Percentiles rank a stretch among this genome's conserved stretches.
These are phyloP conservation scores for Penicillium verhagenii DNA, from an alignment of 495 filamentous ascomycete genomes.

Conservation along the genomic window DNA sequence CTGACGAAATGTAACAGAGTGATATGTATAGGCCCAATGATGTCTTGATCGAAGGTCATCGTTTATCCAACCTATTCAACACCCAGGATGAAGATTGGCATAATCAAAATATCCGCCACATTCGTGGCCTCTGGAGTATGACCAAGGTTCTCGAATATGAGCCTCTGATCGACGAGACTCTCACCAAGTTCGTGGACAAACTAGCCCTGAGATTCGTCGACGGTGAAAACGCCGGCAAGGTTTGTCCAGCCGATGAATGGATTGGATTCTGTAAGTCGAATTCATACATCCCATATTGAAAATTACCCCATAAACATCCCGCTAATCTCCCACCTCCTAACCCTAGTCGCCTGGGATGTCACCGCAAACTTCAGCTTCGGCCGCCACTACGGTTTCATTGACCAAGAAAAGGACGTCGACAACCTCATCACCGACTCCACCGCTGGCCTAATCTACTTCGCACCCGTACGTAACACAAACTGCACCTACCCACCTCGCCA, in stretches of 20 bases:
- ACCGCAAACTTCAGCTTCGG: slow-evolving; percentile 42
- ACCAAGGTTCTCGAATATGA: slow-evolving; percentile 33
- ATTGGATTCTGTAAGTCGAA: slow-evolving; percentile 36
- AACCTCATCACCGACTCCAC: slow-evolving; percentile 26
- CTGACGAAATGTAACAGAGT: slow-evolving; percentile 14
- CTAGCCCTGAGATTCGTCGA: slow-evolving; percentile 20
- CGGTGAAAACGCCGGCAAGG: slow-evolving; percentile 16
- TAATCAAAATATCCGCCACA: slow-evolving; percentile 20
- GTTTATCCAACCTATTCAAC: slow-evolving; percentile 37
- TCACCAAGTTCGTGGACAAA: slow-evolving; percentile 23
- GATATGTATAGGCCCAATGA: slow-evolving; percentile 28
- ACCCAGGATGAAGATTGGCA: slow-evolving; percentile 45
- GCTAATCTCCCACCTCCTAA: neutral
- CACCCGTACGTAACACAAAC: slow-evolving; percentile 10
- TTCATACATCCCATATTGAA: neutral
- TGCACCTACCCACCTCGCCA: neutral
- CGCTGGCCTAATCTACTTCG: slow-evolving; percentile 20
- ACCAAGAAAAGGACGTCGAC: slow-evolving; percentile 37
- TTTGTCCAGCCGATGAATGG: slow-evolving; percentile 38
- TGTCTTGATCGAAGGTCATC: slow-evolving; percentile 21
- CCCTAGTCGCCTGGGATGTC: slow-evolving; percentile 45
- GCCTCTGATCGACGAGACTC: slow-evolving; percentile 28
- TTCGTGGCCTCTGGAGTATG: slow-evolving; percentile 42
- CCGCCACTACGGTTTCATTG: slow-evolving; percentile 41
- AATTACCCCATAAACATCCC: neutral